A percentile compares a stretch with the other conserved stretches of the same genome.
Conservation (phyloP, 2,329 filamentous ascomycete genomes). For the Lasiodiplodia sp. region DNA sequence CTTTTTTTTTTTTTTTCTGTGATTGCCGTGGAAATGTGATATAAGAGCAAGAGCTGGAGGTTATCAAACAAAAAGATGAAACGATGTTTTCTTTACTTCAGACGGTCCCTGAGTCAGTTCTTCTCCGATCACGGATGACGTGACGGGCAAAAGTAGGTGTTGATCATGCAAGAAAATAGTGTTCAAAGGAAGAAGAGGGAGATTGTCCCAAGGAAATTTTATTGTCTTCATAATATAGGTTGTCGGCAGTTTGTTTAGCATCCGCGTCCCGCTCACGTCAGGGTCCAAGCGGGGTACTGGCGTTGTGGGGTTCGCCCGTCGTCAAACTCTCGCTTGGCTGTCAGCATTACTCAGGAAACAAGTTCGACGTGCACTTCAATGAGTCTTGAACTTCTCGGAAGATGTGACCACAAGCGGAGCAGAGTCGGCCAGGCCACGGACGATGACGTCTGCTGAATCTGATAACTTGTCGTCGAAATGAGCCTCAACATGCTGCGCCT, state of each 20-base stretch:
- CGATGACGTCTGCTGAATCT: background rate
- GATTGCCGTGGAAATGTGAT: background rate
- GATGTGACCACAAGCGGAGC: background rate
- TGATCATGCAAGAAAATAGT: background rate
- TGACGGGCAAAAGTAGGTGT: background rate
- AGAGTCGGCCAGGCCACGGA: background rate
- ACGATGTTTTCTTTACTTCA: background rate
- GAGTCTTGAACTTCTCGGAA: background rate
- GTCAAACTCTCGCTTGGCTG: no score
- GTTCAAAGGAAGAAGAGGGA: background rate
- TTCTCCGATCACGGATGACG: background rate
- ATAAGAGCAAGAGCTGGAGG: background rate
- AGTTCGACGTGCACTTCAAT: background rate
- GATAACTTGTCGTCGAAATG: background rate
- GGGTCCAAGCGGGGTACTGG: background rate
- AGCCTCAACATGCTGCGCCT: background rate
- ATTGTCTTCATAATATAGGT: background rate
- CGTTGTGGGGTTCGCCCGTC: constrained; percentile 6
- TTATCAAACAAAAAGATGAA: background rate
- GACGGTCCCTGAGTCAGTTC: background rate
- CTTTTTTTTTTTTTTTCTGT: no score
- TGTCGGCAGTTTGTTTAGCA: background rate
- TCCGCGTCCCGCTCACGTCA: constrained; percentile 5
- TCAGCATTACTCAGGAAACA: background rate
- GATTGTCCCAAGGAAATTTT: background rate